A percentile compares a stretch with the other conserved stretches of the same genome.
phyloP scores from a whole-genome alignment of 805 yeast genomes.

The Candida koratica region DNA sequence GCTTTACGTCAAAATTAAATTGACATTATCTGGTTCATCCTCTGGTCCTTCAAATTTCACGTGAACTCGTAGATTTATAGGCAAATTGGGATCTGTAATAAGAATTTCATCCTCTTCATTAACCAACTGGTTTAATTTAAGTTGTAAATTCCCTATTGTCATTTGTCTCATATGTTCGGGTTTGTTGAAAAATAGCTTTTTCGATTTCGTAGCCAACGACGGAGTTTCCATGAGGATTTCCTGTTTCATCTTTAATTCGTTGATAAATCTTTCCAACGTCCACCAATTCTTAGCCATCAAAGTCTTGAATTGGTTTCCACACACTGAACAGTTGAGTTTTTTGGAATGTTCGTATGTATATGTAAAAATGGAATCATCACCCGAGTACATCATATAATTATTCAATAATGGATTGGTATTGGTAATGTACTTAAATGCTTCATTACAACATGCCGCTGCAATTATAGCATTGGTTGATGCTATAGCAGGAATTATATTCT shows the following conservation, averaged over 20 bases:
- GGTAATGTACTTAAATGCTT: conserved; percentile 74
- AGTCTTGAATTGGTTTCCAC: conserved; percentile 46
- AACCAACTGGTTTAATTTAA: conserved; percentile 34
- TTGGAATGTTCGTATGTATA: conserved; percentile 65
- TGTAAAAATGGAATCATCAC: conserved; percentile 73
- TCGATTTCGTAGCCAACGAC: conserved; percentile 40
- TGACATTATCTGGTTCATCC: conserved; percentile 19
- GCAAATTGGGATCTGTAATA: conserved; percentile 50
- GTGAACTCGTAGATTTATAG: conserved; percentile 36
- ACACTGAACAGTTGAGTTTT: conserved; percentile 66
- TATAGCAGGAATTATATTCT: conserved; percentile 88
- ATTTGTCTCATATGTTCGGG: conserved; percentile 46
- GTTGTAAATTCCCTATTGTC: conserved; percentile 43
- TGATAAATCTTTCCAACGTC: conserved; percentile 43
- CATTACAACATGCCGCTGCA: conserved; percentile 86
- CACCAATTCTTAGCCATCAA: conserved; percentile 26
- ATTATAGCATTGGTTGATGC: conserved; percentile 92
- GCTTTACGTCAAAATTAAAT: conserved; percentile 10
- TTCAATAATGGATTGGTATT: conserved; percentile 61
- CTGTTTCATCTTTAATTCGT: conserved; percentile 30
- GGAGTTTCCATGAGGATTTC: conserved; percentile 39
- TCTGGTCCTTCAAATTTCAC: conserved; percentile 24
- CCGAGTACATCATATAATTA: conserved; percentile 85
- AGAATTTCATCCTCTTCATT: conserved; percentile 45
- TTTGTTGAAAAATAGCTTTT: conserved; percentile 41